Base-by-base conservation (phyloP, 371 early-diverging fungal genomes). In the Gilbertella persicaria region DNA sequence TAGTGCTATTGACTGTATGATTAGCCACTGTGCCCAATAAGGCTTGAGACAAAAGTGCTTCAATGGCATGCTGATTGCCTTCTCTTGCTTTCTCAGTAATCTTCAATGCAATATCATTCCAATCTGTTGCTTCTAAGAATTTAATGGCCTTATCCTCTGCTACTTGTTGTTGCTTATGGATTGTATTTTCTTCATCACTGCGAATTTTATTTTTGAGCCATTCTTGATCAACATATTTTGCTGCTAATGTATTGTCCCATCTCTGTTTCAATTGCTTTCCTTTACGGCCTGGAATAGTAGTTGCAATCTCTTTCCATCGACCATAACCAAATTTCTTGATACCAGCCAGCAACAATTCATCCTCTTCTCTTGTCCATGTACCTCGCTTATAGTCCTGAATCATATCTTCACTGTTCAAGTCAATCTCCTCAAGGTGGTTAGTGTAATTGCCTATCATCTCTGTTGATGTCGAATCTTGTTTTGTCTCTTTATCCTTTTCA, bases 201-300 rank as follows among this genome's bases (percentile, higher is more conserved):
- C 54, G 46, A 5, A 69, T 62, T 30, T 75, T 75, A 25, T 50
- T 66, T 35, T 62, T 64, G 12, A 75, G 39, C 64, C 69, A 67
- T 35, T 69, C 72, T 36, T 61, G 67, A 53, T 72, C 75, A 12
- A 75, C 75, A 23, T 69, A 75, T 45, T 72, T 75, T 9, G 75
- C 53, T 16, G 72, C 67, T 9, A 75, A 37, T 28, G 67, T 64
- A 45, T 75, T 69, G 29, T 75, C 75, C 75, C 75, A 75, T 29
- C 75, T 49, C 21, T 75, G 75, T 37, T 75, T 75, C 23, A 75
- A 50, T 35, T 75, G 75, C 41, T 75, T 75, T 7, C 75, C 70
- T 41, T 66, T 69, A 36, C 75, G 45, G 0, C 75, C 72, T 9
- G 72, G 69, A 42, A 75, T 71, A 4, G 60, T 56, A 4, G 29